These are phyloP conservation scores for Nakaseomyces uthaithaninus DNA, from an alignment of 1,139 yeast genomes.

Conservation along the genomic window DNA sequence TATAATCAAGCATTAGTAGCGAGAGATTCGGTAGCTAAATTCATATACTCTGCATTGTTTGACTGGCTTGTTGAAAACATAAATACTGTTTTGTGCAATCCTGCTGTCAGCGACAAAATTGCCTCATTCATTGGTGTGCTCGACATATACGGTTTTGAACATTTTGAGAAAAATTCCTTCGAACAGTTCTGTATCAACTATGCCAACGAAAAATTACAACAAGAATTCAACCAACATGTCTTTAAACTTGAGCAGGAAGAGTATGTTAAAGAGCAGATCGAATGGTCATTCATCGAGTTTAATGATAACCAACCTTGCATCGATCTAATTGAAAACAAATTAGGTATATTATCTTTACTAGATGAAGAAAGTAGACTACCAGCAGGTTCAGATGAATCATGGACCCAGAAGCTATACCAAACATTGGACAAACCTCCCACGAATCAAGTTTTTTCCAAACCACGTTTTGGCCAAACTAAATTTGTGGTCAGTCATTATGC, in stretches of 20 bases:
- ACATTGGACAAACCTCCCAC: conserved; percentile 76
- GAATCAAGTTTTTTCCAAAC: conserved; percentile 76
- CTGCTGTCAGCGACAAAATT: conserved; percentile 50
- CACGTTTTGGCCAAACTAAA: conserved; percentile 87
- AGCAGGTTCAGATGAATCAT: conserved; percentile 85
- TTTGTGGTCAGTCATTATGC: conserved; percentile 93
- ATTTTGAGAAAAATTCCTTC: conserved; percentile 85
- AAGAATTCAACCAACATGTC: conserved; percentile 95
- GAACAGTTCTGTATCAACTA: conserved; percentile 97
- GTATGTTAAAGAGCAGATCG: conserved; percentile 82
- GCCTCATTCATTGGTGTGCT: conserved; percentile 87
- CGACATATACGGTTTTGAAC: conserved; percentile 97
- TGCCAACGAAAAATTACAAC: conserved; percentile 95
- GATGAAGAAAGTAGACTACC: conserved; percentile 97
- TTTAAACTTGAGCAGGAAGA: conserved; percentile 96
- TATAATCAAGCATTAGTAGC: conserved; percentile 85
- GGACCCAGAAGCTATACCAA: conserved; percentile 86
- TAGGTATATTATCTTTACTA: conserved; percentile 79
- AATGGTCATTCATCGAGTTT: conserved; percentile 95
- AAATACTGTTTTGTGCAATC: conserved; percentile 71
- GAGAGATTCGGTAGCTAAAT: conserved; percentile 92
- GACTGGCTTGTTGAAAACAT: conserved; percentile 91
- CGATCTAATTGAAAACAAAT: conserved; percentile 77
- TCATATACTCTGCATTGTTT: conserved; percentile 82
- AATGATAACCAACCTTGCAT: conserved; percentile 98